Percentiles rank a stretch among this genome's conserved stretches.
Evolutionary conservation across 75 land plant genomes (phyloP).

Genomic region (Picea sitchensis): DNA sequence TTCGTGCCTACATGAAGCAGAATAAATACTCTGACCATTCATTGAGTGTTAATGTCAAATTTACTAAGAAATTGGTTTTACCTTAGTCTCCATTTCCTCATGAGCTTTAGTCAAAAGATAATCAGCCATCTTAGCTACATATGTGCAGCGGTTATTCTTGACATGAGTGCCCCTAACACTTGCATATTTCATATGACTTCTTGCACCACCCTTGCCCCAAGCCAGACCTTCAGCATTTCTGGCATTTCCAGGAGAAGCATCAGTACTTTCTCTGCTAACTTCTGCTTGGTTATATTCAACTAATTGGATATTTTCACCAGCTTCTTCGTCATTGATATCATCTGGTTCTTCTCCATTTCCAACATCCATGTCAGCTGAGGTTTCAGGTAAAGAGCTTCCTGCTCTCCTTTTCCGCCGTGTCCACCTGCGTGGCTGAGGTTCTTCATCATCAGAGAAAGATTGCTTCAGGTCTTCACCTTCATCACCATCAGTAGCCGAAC

Average conservation of each 20-base stretch:
- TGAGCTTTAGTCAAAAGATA: constrained; percentile 34
- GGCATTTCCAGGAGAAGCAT: constrained; percentile 35
- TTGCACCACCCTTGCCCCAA: constrained; percentile 77
- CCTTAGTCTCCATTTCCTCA: constrained; percentile 56
- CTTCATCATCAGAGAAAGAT: constrained; percentile 56
- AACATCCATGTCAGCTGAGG: constrained; percentile 23
- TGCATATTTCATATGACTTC: constrained; percentile 71
- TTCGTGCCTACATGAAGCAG: no score
- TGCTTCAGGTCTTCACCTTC: constrained; percentile 44
- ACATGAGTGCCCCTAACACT: constrained; percentile 43
- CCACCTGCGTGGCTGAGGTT: constrained; percentile 23
- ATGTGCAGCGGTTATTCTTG: constrained; percentile 34
- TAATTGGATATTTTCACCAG: constrained; percentile 6
- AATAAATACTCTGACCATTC: not conserved
- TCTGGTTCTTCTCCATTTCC: constrained; percentile 33
- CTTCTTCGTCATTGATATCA: constrained; percentile 17
- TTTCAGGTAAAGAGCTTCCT: constrained; percentile 20
- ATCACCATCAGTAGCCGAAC: constrained; percentile 41
- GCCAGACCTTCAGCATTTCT: constrained; percentile 44
- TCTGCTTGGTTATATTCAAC: constrained; percentile 16
- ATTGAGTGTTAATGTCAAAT: not conserved
- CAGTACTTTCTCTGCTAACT: constrained; percentile 28
- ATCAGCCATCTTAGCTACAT: constrained; percentile 55
- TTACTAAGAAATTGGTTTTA: constrained; percentile 11
- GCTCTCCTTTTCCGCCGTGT: constrained; percentile 33